phyloP scores from a whole-genome alignment of 2,329 filamentous ascomycete species.

The Sordariomycetes sp. region DNA sequence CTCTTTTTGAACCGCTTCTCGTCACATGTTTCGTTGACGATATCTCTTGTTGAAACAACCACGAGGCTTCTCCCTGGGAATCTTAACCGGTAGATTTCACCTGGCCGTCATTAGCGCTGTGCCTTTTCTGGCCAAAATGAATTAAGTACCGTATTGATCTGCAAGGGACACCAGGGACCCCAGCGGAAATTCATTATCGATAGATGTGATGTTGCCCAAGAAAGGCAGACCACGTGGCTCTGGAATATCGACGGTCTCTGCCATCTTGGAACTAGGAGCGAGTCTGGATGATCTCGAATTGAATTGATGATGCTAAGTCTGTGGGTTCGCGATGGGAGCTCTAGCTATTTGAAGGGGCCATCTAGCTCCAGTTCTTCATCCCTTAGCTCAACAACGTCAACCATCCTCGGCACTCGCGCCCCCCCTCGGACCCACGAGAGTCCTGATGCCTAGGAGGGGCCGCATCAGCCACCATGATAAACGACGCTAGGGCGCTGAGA shows the following conservation, averaged over 20 bases:
- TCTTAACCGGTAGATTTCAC: constrained; percentile 10
- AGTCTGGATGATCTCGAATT: neutral
- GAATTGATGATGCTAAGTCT: too few species aligned
- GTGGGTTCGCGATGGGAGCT: too few species aligned
- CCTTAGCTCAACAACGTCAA: too few species aligned
- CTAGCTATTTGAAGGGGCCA: too few species aligned
- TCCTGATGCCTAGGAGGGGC: too few species aligned
- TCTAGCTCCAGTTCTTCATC: too few species aligned
- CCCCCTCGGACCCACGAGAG: too few species aligned
- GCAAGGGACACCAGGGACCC: constrained; percentile 44
- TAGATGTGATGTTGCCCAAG: constrained; percentile 52
- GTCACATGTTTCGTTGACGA: constrained; percentile 56
- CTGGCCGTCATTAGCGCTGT: constrained; percentile 20
- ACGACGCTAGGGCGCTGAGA: too few species aligned
- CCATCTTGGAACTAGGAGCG: constrained; percentile 4
- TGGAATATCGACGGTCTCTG: constrained; percentile 37
- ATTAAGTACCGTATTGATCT: constrained; percentile 48
- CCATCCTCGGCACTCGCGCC: too few species aligned
- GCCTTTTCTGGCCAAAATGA: too few species aligned
- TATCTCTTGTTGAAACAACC: constrained; percentile 40
- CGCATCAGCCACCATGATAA: too few species aligned
- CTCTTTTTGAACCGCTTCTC: constrained; percentile 58
- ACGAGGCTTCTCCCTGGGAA: constrained; percentile 32
- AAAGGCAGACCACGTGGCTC: constrained; percentile 52
- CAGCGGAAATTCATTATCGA: constrained; percentile 47